Base-by-base conservation (phyloP, 768 basidiomycete genomes). In the Lactarius psammicola region DNA sequence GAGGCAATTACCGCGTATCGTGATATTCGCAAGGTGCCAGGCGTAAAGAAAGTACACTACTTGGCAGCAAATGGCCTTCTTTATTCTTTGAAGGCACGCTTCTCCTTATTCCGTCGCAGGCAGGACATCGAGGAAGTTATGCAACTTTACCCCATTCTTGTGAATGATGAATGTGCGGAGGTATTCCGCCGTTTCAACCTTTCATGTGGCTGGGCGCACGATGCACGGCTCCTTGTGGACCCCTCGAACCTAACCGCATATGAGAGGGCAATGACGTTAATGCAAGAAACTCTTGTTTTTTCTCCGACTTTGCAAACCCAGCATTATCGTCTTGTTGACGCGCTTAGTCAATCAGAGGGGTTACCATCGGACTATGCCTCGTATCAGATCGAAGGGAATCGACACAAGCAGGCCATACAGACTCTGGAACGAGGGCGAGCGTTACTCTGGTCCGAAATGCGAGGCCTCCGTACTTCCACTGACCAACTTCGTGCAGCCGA, bases 381-480 rank as follows among this genome's bases (percentile, higher is more conserved):
- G 0, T 62, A 55, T 42, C 38, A n/a, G 26, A 46, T 62, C 2
- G 4, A 23, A 3, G 23, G 0, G 6, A 38, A 20, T 55, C 53
- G 20, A 20, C 1, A 15, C 23, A 11, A 55, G 4, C 17, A 10
- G 20, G 61, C 61, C 2, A 26, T 55, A 13, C 28, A 42, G 30
- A 17, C 54, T n/a, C 23, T 61, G 18, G 55, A 56, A 20, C 55
- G 30, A 34, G 55, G 33, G 11, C 38, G 60, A 23, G 60, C 51
- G 11, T 33, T 62, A 3, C 46, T 60, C 8, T 60, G 49, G 60
- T 60, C 60, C 4, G 59, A 59, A 31, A 31, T 59, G 59, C 31
- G 53, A 17, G 53, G 38, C 26, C 10, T 62, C 3, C 53, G 40
- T 3, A 62, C 38, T 11, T 55, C 53, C n/a, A 30, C 11, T 8